Evolutionary conservation across 768 basidiomycete genomes (phyloP), one percentile per base, ranked within the genome.

Genomic region (Amanita polypyramis): DNA sequence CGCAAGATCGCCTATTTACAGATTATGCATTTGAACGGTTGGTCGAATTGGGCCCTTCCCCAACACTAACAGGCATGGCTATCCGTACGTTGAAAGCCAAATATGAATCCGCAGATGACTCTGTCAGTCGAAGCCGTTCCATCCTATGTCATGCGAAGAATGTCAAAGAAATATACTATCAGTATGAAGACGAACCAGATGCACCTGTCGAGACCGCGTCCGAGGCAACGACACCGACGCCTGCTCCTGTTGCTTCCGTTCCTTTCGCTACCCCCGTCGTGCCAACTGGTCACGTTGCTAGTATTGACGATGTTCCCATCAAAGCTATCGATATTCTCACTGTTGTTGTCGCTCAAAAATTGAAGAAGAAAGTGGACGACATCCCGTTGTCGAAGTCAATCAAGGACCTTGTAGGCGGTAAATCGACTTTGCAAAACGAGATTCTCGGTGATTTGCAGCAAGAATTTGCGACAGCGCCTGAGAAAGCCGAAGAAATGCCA

Each of bases 401-500:
- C 73, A 98, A 99, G 66, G 96, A 99, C 58, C 85, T 99, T 47
- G 94, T 96, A 39, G 92, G 92, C 23, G 96, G 96, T 54, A 99
- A 99, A 68, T 98, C 95, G 14, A 99, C 96, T 0, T 73, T 99
- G 51, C 96, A 98, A 68, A 99, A 99, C 63, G 96, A 99, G 64
- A 97, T 99, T 52, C 70, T 99, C 37, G 96, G 96, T 40, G 96
- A 98, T 61, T 75, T 99, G 33, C 93, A 96, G 60, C 79, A 90
- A 57, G 96, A 99, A 63, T 99, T 99, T 63, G 58, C 82, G 3
- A 88, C 90, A 6, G 91, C 95, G 1, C 96, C 96, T 0, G 96
- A 99, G 71, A 99, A 98, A 71, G 93, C 89, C 8, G 96, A 99
- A 64, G 96, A 99, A 58, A 76, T 99, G 35, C 85, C 96, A 30